Base-by-base conservation (phyloP, 78 protist genomes). In the Dictyostelium intermedium region DNA sequence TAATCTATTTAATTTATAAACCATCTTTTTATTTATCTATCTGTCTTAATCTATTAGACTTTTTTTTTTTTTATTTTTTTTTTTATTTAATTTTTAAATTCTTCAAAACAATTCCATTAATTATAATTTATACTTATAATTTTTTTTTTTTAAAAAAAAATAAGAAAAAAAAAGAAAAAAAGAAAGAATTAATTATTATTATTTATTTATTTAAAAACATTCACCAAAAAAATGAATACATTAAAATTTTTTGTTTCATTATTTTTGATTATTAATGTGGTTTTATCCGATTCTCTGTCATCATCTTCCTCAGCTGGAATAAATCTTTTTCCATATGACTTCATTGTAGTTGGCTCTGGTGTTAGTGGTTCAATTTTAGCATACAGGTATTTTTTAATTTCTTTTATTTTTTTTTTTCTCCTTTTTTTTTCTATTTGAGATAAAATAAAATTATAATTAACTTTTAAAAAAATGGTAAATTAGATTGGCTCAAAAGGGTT, bases 321-420 rank as follows among this genome's bases (percentile, higher is more conserved):
- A 13, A 27, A 34, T 34, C 34, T 72, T 34, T 72, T 72, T 13
- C 79, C 79, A 34, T 87, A 87, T 63, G 93, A 87, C 50, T 87
- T 77, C 69, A 78, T 87, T 23, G 69, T 87, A 0, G 85, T 91
- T 3, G 95, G 95, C 5, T 41, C 84, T 32, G 95, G 95, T 56
- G 82, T 72, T 23, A 37, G 87, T 45, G 95, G 95, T 27, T 14
- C 56, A 13, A 91, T 91, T 30, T 30, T 91, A 0, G 86, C 87
- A 0, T 23, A 82, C 39, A 56, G 66, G 66, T 56, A 56, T 56
- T 56, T 16, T 14, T 16, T 50, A 4, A 14, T 53, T 14, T 18
- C 18, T 18, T 53, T 18, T 20, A 14, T 53, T 18, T 53, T 18
- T 3, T 11, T 53, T 18, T 53, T 18, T 50, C 1, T 50, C 1